Conservation (phyloP, 768 basidiomycete species). For the Mycena belliarum region DNA sequence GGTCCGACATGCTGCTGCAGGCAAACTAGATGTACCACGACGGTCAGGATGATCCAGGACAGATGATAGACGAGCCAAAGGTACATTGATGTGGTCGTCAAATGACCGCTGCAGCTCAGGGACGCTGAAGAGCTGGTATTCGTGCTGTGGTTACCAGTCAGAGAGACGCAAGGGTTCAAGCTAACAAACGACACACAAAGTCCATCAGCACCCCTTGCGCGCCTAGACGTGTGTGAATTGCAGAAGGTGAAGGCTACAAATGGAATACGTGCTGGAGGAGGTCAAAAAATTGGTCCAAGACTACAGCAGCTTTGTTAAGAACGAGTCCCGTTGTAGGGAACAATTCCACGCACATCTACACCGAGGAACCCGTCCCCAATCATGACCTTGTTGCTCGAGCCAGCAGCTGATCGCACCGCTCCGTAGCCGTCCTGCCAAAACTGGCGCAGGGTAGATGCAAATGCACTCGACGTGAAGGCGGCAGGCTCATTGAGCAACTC, state of each 20-base stretch:
- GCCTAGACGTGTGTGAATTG: conserved; percentile 16
- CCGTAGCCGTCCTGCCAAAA: conserved; percentile 65
- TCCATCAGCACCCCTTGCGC: conserved; percentile 69
- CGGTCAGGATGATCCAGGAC: not conserved
- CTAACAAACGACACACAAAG: conserved; percentile 41
- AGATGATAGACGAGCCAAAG: conserved; percentile 14
- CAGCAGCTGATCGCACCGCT: conserved; percentile 52
- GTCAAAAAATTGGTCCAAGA: conserved; percentile 63
- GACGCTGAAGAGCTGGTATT: conserved; percentile 74
- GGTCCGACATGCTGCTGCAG: conserved; percentile 49
- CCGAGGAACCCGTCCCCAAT: conserved; percentile 74
- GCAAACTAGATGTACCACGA: conserved; percentile 41
- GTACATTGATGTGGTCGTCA: conserved; percentile 57
- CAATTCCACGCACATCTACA: conserved; percentile 40
- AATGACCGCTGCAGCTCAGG: conserved; percentile 53
- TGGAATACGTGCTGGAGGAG: conserved; percentile 31
- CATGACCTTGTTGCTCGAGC: conserved; percentile 56
- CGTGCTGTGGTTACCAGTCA: conserved; percentile 44
- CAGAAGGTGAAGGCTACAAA: too few species aligned
- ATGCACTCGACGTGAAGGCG: conserved; percentile 47
- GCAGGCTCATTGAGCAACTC: conserved; percentile 74
- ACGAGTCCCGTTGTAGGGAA: not conserved
- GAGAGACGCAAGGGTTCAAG: not conserved
- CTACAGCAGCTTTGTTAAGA: conserved; percentile 30
- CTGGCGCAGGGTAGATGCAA: conserved; percentile 44